Percentiles rank a stretch among this genome's conserved stretches.
These are phyloP conservation scores for Nowakowskiella sp. DNA, from an alignment of 192 early-diverging fungal species.

Conservation along the genomic window DNA sequence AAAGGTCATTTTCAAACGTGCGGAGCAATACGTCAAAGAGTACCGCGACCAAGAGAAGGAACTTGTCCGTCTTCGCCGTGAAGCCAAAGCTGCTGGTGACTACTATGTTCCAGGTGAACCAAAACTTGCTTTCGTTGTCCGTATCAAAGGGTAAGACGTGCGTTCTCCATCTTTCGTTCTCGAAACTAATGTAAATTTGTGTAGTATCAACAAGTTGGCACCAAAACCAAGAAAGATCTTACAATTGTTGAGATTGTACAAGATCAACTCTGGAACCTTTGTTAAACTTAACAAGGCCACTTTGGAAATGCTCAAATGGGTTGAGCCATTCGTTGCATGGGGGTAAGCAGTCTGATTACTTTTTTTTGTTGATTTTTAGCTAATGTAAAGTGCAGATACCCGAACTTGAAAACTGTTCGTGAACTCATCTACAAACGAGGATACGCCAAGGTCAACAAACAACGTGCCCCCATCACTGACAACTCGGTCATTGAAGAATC, in stretches of 20 bases:
- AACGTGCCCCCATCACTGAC: constrained; percentile 93
- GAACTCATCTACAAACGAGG: constrained; percentile 99
- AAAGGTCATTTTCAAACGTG: constrained; percentile 97
- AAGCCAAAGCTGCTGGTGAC: constrained; percentile 82
- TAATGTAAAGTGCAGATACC: constrained; percentile 61
- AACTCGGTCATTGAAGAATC: constrained; percentile 89
- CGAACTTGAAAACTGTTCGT: constrained; percentile 97
- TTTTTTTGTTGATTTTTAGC: constrained; percentile 9
- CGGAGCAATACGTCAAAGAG: constrained; percentile 97
- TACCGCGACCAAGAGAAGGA: constrained; percentile 83
- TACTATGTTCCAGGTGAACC: constrained; percentile 94
- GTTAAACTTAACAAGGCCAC: constrained; percentile 93
- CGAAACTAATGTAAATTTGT: too few species aligned
- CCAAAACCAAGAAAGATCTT: constrained; percentile 99
- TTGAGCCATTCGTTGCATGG: constrained; percentile 90
- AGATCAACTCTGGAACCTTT: constrained; percentile 99
- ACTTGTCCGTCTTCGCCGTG: constrained; percentile 86
- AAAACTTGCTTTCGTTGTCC: constrained; percentile 96
- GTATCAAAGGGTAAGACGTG: constrained; percentile 75
- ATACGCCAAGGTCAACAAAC: constrained; percentile 96
- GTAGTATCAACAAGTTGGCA: constrained; percentile 95
- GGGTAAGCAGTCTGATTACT: constrained; percentile 19
- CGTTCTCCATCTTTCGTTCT: too few species aligned
- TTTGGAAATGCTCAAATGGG: constrained; percentile 93
- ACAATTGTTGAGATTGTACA: constrained; percentile 95